phyloP scores from a whole-genome alignment of 208 protist species.

The Jaenimonas drosophilae region DNA sequence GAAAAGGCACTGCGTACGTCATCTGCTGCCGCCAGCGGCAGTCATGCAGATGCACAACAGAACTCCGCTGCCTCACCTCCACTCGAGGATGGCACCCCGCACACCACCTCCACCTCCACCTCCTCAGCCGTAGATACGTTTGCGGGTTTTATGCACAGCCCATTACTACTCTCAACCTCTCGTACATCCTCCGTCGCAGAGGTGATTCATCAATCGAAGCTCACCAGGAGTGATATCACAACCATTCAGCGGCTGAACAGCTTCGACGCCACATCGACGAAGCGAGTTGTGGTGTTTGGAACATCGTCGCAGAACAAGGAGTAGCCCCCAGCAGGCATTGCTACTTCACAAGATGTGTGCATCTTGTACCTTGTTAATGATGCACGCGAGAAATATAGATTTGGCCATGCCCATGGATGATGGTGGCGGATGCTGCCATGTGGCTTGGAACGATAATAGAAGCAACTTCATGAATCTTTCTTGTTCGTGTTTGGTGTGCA shows the following conservation, averaged over 20 bases:
- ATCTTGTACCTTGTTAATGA: too few species aligned
- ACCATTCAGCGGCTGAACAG: conserved; percentile 78
- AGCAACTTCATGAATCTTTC: too few species aligned
- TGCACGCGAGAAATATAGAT: too few species aligned
- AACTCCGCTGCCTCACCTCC: background rate
- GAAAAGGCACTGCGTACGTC: conserved; percentile 26
- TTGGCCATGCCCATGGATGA: too few species aligned
- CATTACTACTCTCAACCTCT: background rate
- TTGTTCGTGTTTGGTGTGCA: too few species aligned
- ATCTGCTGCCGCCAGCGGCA: too few species aligned
- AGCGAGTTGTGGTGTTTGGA: conserved; percentile 69
- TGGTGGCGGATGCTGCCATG: too few species aligned
- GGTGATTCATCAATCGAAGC: conserved; percentile 18
- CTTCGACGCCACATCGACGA: conserved; percentile 67
- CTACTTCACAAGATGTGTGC: too few species aligned
- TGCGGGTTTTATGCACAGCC: conserved; percentile 1
- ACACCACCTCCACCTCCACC: background rate
- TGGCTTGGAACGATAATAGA: too few species aligned
- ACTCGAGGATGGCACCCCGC: too few species aligned
- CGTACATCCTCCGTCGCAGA: too few species aligned
- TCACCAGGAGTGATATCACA: conserved; percentile 53
- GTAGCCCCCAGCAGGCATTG: too few species aligned
- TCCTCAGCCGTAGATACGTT: background rate
- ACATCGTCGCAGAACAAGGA: conserved; percentile 7
- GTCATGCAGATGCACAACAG: conserved; percentile 6